A percentile compares a stretch with the other conserved stretches of the same genome.
These are phyloP conservation scores for Elymus sibiricus DNA, from an alignment of 176 grass and related monocot species.

Conservation along the genomic window DNA sequence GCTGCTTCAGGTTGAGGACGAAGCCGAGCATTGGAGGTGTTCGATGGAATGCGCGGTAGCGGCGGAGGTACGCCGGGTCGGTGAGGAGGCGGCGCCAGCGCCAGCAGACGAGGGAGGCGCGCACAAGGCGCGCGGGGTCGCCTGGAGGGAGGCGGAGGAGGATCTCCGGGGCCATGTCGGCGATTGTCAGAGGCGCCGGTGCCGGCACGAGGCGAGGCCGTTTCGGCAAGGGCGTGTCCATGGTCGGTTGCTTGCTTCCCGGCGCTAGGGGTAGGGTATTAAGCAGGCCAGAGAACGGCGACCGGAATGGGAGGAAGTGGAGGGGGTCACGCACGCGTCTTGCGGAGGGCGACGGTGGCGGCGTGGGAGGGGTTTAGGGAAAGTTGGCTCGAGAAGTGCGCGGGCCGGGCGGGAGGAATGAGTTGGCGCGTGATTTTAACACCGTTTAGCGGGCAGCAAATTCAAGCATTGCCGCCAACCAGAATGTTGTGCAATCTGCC, in stretches of 20 bases:
- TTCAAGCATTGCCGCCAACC: background rate
- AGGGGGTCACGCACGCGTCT: background rate
- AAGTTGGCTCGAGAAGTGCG: background rate
- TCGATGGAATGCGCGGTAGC: conserved; percentile 10
- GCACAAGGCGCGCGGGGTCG: background rate
- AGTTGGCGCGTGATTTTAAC: background rate
- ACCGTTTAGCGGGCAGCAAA: background rate
- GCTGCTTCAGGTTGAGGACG: conserved; percentile 8
- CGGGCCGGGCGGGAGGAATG: background rate
- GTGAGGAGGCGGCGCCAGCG: background rate
- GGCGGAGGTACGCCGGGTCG: background rate
- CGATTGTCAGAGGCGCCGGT: background rate
- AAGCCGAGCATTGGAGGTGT: conserved; percentile 16
- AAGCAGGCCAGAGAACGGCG: background rate
- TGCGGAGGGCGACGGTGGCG: background rate
- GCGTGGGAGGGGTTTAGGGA: background rate
- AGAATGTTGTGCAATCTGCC: background rate
- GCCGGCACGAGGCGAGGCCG: background rate
- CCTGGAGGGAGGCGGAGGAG: conserved; percentile 16
- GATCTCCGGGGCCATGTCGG: conserved; percentile 10
- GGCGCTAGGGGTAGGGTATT: background rate
- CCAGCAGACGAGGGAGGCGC: conserved; percentile 15
- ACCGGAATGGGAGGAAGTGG: background rate
- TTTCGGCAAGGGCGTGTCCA: background rate
- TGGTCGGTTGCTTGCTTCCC: background rate